phyloP scores from a whole-genome alignment of 2,329 filamentous ascomycete species.

The Mycosphaerella arachidis region DNA sequence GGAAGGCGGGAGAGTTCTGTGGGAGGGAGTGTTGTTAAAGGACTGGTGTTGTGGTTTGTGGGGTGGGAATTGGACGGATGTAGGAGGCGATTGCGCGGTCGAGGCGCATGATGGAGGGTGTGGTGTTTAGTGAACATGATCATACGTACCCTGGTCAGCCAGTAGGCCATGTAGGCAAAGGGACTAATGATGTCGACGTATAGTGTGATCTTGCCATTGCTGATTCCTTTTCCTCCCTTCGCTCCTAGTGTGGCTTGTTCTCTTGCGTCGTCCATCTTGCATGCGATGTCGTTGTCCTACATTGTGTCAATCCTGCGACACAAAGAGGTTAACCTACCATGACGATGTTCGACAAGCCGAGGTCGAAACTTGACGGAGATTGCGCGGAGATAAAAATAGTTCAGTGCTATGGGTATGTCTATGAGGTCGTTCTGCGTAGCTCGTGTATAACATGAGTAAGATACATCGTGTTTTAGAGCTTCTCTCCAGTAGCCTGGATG shows the following conservation, averaged over 20 bases:
- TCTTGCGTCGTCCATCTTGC: constrained; percentile 1
- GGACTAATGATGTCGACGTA: constrained; percentile 58
- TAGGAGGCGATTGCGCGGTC: not conserved
- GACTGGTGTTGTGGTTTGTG: not conserved
- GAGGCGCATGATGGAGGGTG: not conserved
- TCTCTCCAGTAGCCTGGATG: not conserved
- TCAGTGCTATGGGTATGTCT: not conserved
- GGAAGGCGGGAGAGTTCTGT: constrained; percentile 54
- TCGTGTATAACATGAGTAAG: too few relatives aligned
- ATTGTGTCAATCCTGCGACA: not conserved
- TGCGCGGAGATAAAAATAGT: not conserved
- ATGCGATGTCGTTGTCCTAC: not conserved
- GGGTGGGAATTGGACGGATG: not conserved
- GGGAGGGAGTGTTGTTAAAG: not conserved
- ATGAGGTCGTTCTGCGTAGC: not conserved
- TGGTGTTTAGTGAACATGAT: constrained; percentile 5
- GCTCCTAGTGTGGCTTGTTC: not conserved
- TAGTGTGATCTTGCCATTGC: constrained; percentile 46
- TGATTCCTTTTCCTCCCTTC: not conserved
- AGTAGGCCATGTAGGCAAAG: constrained; percentile 58
- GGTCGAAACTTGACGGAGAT: not conserved
- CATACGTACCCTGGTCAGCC: constrained; percentile 48
- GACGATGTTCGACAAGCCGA: not conserved
- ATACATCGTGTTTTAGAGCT: not conserved
- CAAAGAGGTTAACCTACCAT: not conserved